Conservation (phyloP, 1,284 basidiomycete species). For the Leccinum angustisporum region DNA sequence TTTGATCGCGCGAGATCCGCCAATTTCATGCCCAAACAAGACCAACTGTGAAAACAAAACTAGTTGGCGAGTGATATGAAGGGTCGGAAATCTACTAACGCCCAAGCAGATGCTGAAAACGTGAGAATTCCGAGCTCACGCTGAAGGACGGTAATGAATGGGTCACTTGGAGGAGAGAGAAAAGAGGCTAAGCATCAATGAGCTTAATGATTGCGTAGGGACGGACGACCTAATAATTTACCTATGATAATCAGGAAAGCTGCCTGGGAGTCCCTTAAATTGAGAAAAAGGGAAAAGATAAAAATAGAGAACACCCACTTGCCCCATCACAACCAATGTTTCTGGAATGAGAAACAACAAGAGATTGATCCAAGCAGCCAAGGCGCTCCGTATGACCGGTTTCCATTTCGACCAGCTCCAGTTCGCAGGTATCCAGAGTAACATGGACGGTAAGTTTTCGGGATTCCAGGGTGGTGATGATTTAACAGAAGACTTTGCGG, state of each 20-base stretch:
- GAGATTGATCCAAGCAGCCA: constrained; percentile 63
- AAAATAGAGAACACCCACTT: constrained; percentile 40
- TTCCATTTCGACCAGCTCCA: constrained; percentile 61
- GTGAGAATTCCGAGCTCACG: constrained; percentile 63
- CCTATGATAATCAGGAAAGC: constrained; percentile 68
- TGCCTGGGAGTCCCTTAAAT: constrained; percentile 40
- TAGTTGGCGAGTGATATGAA: not conserved
- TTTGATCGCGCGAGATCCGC: constrained; percentile 57
- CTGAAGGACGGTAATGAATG: constrained; percentile 68
- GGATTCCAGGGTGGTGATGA: not conserved
- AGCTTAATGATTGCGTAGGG: not conserved
- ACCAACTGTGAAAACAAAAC: constrained; percentile 49
- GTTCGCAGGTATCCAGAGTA: constrained; percentile 60
- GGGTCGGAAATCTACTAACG: constrained; percentile 43
- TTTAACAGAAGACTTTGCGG: not conserved
- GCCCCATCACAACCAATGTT: constrained; percentile 55
- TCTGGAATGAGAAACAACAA: constrained; percentile 63
- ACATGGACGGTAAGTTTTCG: constrained; percentile 23
- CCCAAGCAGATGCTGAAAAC: constrained; percentile 58
- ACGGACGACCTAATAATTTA: constrained; percentile 24
- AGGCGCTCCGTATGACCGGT: constrained; percentile 62
- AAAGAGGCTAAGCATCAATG: constrained; percentile 48
- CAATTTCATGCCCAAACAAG: constrained; percentile 63
- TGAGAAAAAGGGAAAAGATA: constrained; percentile 4
- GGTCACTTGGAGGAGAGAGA: constrained; percentile 67